A percentile compares a stretch with the other conserved stretches of the same genome.
Evolutionary conservation across 2,329 filamentous ascomycete species (phyloP).

Genomic region (Talaromyces sp.): DNA sequence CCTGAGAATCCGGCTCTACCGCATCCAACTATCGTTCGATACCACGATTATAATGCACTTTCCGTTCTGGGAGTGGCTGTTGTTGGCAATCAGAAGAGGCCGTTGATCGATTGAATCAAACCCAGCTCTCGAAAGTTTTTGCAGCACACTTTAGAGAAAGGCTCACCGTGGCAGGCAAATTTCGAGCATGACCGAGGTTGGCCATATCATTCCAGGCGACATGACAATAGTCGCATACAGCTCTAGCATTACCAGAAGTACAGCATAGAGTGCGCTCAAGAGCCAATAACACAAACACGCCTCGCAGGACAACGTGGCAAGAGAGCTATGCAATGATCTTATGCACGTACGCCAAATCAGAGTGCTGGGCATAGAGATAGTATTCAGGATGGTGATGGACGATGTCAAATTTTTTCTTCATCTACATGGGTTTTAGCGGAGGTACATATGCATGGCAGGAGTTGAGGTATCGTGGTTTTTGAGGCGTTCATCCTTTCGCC

Average conservation of each 20-base stretch:
- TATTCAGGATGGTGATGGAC: not conserved
- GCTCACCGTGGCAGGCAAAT: not conserved
- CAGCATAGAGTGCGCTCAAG: not conserved
- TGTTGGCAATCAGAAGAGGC: conserved; percentile 60
- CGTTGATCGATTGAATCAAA: conserved; percentile 58
- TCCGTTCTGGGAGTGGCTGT: conserved; percentile 59
- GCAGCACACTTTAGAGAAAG: not conserved
- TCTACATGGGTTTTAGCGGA: not conserved
- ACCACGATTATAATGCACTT: conserved; percentile 65
- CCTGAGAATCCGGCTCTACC: conserved; percentile 92
- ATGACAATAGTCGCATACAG: not conserved
- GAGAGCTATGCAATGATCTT: not conserved
- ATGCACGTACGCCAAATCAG: not conserved
- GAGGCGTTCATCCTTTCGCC: conserved; percentile 8
- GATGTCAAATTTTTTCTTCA: not conserved
- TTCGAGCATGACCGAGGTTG: not conserved
- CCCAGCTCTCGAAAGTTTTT: not conserved
- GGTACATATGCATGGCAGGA: conserved; percentile 16
- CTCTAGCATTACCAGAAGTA: not conserved
- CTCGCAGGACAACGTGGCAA: not conserved
- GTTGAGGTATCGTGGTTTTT: conserved; percentile 13
- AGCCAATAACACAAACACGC: not conserved
- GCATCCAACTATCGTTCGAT: conserved; percentile 73
- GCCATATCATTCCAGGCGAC: not conserved
- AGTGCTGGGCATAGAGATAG: not conserved